A percentile compares a stretch with the other conserved stretches of the same genome.
Conservation (phyloP, 1,284 basidiomycete genomes). For the Hypsizygus ulmarius region DNA sequence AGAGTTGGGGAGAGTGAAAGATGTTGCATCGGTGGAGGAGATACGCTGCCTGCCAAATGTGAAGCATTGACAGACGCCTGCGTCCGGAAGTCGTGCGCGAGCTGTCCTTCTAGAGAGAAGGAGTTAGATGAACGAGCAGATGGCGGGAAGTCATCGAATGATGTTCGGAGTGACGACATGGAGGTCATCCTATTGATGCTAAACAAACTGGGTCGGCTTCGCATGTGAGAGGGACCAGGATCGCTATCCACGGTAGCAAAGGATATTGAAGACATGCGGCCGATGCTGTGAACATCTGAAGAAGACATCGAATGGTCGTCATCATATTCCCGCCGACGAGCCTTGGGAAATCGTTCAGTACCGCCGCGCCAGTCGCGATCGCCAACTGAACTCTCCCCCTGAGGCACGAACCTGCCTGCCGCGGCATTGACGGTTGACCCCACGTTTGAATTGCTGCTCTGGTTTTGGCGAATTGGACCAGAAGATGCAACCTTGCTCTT, state of each 20-base stretch:
- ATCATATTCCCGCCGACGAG: slow-evolving; percentile 78
- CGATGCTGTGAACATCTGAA: slow-evolving; percentile 74
- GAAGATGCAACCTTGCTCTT: slow-evolving; percentile 53
- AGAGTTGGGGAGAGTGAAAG: slow-evolving; percentile 66
- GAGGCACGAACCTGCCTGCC: slow-evolving; percentile 49
- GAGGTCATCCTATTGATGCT: slow-evolving; percentile 73
- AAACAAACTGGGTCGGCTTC: slow-evolving; percentile 56
- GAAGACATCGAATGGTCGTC: slow-evolving; percentile 91
- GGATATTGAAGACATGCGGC: slow-evolving; percentile 69
- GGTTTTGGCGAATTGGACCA: slow-evolving; percentile 61
- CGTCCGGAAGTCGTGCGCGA: slow-evolving; percentile 73
- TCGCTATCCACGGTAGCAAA: slow-evolving; percentile 81
- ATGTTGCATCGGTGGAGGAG: slow-evolving; percentile 70
- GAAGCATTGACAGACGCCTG: slow-evolving; percentile 69
- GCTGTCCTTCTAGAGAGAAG: slow-evolving; percentile 76
- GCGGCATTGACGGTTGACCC: slow-evolving; percentile 54
- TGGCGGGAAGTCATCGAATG: slow-evolving; percentile 68
- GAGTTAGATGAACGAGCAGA: slow-evolving; percentile 81
- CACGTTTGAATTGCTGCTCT: slow-evolving; percentile 32
- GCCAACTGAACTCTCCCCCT: slow-evolving; percentile 34
- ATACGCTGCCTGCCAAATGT: slow-evolving; percentile 61
- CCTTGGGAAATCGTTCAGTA: slow-evolving; percentile 69
- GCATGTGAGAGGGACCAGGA: slow-evolving; percentile 71
- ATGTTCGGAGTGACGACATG: slow-evolving; percentile 69
- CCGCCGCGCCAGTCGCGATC: slow-evolving; percentile 53